Evolutionary conservation across 164 flowering plant species (phyloP).

Genomic region (Vitis vinifera): ASM3070453v1 NC_081816.1:9393001-9393500

Average conservation of each 20-base stretch:
- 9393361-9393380: slow-evolving; percentile 31
- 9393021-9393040: background rate
- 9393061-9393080: background rate
- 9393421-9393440: slow-evolving; percentile 17
- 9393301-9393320: slow-evolving; percentile 3
- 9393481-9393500: slow-evolving; percentile 8
- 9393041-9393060: too few relatives aligned
- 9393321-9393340: slow-evolving; percentile 16
- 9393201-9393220: too few relatives aligned
- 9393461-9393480: slow-evolving; percentile 5
- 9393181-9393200: slow-evolving; percentile 12
- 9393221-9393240: too few relatives aligned
- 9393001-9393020: too few relatives aligned
- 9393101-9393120: background rate
- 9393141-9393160: slow-evolving; percentile 12
- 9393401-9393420: slow-evolving; percentile 23
- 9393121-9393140: slow-evolving; percentile 3
- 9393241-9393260: background rate
- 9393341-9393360: slow-evolving; percentile 25
- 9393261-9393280: background rate
- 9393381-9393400: slow-evolving; percentile 15
- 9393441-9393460: slow-evolving; percentile 4
- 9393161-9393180: slow-evolving; percentile 7
- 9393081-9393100: background rate
- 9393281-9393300: slow-evolving; percentile 20